Evolutionary conservation across 2,329 filamentous ascomycete species (phyloP), one percentile per base, ranked within the genome.

Genomic region (Coniella vitis): DNA sequence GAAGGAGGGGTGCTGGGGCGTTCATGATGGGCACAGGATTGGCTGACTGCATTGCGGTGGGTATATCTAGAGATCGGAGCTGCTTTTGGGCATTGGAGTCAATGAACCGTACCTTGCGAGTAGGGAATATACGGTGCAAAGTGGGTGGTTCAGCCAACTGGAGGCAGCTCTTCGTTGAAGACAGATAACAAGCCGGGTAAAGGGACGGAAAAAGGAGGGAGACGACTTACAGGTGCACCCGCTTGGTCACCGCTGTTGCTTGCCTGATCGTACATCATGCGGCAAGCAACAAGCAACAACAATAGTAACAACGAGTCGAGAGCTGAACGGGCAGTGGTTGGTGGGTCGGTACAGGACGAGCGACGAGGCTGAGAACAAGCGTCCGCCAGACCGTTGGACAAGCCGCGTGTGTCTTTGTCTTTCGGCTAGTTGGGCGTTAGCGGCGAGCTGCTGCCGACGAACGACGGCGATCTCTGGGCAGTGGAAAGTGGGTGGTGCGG

Each of bases 1-100:
- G 85, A 49, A 95, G 83, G 51, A 94, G 79, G 53, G 88, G 88
- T 46, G 84, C 87, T 45, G 86, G 83, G 42, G 52, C 29, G 50
- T 86, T 81, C 83, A 90, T 87, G 60, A 74, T 77, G 60, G 76
- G 69, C 46, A 70, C 67, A 21, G 43, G 21, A 12, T 45, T 45
- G 12, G 58, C 61, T 54, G 55, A 50, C 37, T 39, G 43, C 52
- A 54, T 49, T 29, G 46, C 32, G n/a, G 22, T 36, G 35, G 47
- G 45, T 4, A 31, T 36, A 8, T 52, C 54, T 44, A 45, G 45
- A 7, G 43, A 25, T 16, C 43, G 48, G 21, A 46, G 47, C 36
- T 54, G 45, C 44, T 46, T 47, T 14, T 36, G 17, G 22, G 9
- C 3, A 34, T 17, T 39, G n/a, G 39, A n/a, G n/a, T 53, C 38